These are phyloP conservation scores for Nannochloris sp. DNA, from an alignment of 139 green algal genomes.

Conservation along the genomic window DNA sequence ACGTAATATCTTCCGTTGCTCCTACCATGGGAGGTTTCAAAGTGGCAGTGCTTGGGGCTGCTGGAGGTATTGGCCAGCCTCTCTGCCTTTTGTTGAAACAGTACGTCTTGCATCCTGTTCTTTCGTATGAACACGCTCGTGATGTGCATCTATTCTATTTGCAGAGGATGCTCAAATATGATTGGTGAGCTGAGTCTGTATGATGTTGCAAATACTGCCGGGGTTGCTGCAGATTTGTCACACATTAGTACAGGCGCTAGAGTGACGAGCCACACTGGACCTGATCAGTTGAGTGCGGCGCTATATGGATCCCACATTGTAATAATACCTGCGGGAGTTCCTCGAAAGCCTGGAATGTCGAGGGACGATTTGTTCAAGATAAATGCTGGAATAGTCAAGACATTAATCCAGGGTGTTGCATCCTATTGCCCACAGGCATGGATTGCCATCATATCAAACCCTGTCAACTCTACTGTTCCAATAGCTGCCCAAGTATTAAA, in stretches of 20 bases:
- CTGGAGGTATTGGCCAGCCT: constrained; percentile 79
- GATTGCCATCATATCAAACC: constrained; percentile 96
- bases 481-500: constrained; percentile 91
- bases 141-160: neutral
- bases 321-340: constrained; percentile 93
- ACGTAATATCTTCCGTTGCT: neutral
- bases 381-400: constrained; percentile 83
- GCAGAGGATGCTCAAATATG: neutral
- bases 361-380: constrained; percentile 98
- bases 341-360: constrained; percentile 96
- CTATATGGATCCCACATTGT: constrained; percentile 75
- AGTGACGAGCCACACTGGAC: constrained; percentile 63
- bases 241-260: constrained; percentile 86
- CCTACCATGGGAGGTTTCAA: constrained; percentile 13
- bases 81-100: constrained; percentile 83
- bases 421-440: constrained; percentile 66
- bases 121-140: neutral
- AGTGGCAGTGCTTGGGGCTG: constrained; percentile 71
- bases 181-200: constrained; percentile 80
- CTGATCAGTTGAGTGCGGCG: constrained; percentile 59
- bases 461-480: constrained; percentile 98
- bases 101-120: constrained; percentile 7
- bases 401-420: constrained; percentile 50
- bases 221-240: constrained; percentile 86
- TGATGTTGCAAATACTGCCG: constrained; percentile 85